phyloP scores from a whole-genome alignment of 2,329 filamentous ascomycete species.

The Penicillium sp. region DNA sequence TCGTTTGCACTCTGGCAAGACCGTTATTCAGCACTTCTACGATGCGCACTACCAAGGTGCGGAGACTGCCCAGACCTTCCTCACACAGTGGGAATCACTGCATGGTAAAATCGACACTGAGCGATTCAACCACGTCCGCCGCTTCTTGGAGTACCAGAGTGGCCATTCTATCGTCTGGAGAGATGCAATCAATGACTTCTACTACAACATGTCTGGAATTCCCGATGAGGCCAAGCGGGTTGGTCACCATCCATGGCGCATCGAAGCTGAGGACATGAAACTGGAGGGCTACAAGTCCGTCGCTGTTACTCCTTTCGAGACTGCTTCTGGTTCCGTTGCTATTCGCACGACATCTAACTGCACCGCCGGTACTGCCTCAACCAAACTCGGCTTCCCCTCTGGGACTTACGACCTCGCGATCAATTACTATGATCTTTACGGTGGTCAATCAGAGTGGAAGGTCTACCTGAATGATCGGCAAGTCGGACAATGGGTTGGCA shows the following conservation, averaged over 20 bases:
- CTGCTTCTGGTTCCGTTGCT: slow-evolving; percentile 54
- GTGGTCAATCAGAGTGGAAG: slow-evolving; percentile 56
- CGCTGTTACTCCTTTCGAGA: slow-evolving; percentile 56
- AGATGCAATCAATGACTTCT: slow-evolving; percentile 63
- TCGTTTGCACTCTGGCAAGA: slow-evolving; percentile 58
- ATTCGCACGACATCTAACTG: slow-evolving; percentile 55
- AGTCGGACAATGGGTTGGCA: slow-evolving; percentile 58
- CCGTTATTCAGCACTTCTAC: slow-evolving; percentile 66
- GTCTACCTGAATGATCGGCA: slow-evolving; percentile 52
- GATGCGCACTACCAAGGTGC: slow-evolving; percentile 60
- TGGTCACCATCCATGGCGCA: slow-evolving; percentile 59
- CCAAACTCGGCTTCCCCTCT: slow-evolving; percentile 47
- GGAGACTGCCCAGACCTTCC: slow-evolving; percentile 58
- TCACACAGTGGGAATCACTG: slow-evolving; percentile 52
- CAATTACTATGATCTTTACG: slow-evolving; percentile 62
- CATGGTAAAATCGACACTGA: slow-evolving; percentile 56
- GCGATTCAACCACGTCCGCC: slow-evolving; percentile 57
- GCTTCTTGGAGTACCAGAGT: slow-evolving; percentile 61
- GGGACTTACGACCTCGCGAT: slow-evolving; percentile 62
- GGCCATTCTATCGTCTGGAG: slow-evolving; percentile 69
- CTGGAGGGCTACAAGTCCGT: slow-evolving; percentile 56
- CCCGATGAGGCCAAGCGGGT: slow-evolving; percentile 56
- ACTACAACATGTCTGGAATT: slow-evolving; percentile 59
- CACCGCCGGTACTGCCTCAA: slow-evolving; percentile 50
- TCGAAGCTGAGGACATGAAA: slow-evolving; percentile 65